Percentiles rank a stretch among this genome's conserved stretches.
phyloP scores from a whole-genome alignment of 1,284 basidiomycete genomes.

The Ustilago sp. region DNA sequence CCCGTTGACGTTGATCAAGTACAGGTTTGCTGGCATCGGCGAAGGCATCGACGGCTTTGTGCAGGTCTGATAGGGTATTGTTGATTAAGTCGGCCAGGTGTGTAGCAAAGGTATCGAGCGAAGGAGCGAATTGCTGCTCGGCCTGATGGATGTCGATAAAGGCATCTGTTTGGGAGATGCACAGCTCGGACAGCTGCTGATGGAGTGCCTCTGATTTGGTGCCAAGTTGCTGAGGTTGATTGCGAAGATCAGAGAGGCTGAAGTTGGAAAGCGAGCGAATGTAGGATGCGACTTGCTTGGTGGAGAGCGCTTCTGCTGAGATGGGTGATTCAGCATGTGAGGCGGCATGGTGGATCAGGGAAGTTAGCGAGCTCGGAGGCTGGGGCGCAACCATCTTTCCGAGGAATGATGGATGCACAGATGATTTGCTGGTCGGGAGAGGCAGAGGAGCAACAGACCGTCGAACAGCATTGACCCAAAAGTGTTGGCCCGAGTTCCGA shows the following conservation, averaged over 20 bases:
- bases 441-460: not conserved
- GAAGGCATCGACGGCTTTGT: constrained; percentile 34
- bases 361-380: constrained; percentile 13
- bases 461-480: not conserved
- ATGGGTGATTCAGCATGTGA: constrained; percentile 15
- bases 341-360: constrained; percentile 29
- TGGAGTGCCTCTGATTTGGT: constrained; percentile 41
- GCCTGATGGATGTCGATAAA: constrained; percentile 49
- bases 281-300: constrained; percentile 38
- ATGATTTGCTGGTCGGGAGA: not conserved
- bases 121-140: constrained; percentile 41
- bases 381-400: not conserved
- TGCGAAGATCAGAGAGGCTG: constrained; percentile 34
- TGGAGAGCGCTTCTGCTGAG: constrained; percentile 21
- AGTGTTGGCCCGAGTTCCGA: constrained; percentile 47
- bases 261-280: constrained; percentile 50
- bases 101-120: constrained; percentile 23
- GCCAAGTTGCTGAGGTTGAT: constrained; percentile 41
- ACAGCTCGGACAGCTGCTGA: constrained; percentile 48
- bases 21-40: constrained; percentile 19
- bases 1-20: constrained; percentile 20
- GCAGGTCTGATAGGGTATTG: constrained; percentile 27
- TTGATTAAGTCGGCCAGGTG: constrained; percentile 31
- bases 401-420: not conserved
- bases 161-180: constrained; percentile 52